Base-by-base conservation (phyloP, 2,329 filamentous ascomycete genomes). In the Claviceps humidiphila region DNA sequence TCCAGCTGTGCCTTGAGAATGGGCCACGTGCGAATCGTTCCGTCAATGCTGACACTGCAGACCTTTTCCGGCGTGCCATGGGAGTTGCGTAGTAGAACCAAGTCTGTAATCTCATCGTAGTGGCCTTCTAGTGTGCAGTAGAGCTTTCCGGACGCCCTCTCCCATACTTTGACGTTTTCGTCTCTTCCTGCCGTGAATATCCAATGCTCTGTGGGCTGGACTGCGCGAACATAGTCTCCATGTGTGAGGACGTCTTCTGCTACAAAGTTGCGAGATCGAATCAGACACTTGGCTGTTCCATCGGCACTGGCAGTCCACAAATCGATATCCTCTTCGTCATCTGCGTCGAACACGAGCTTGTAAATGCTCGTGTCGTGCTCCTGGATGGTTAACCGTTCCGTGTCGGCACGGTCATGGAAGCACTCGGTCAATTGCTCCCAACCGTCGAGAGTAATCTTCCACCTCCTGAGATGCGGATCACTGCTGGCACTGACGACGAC, bases 251-350 rank as follows among this genome's bases (percentile, higher is more conserved):
- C 77, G 51, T 90, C 84, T 54, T 91, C 88, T 3, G 78, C 69
- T 46, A 77, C 78, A 75, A 89, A 96, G 17, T 74, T 75, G 46
- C 78, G 80, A 24, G 75, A 71, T 50, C 89, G 76, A 1, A 83
- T 76, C 8, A 96, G 75, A 59, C 88, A 90, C 66, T 91, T 93
- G 2, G 82, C 82, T 0, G 85, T 89, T 59, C 89, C 93, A 66
- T 98, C 93, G 4, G 89, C 89, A 55, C 89, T 95, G 5, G 90
- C 86, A 7, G 91, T 96, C 89, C 89, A 97, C 14, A 96, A 70
- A 60, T 96, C 87, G 37, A 78, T 81, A 13, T 79, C 76, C 5
- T 81, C 76, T 6, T 81, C 80, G 38, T 69, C 71, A 5, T 73
- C 70, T 16, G 66, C 63, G 57, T 89, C 85, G 60, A 95, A 95